Evolutionary conservation across 805 yeast genomes (phyloP).

Genomic region (Vanderwaltozyma tropicalis): DNA sequence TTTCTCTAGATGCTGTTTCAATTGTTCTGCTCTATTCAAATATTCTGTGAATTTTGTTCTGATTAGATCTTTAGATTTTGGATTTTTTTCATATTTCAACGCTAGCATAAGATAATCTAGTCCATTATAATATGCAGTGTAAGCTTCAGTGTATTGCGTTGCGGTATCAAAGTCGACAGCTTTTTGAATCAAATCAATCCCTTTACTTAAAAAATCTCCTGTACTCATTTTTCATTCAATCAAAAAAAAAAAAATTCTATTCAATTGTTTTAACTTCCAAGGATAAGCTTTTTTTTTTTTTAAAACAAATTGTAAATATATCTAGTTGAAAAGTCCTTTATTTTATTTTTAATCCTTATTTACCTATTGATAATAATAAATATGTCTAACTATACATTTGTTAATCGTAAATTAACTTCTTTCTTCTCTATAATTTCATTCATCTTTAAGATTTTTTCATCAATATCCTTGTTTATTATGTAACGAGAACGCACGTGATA

Average conservation of each 20-base stretch:
- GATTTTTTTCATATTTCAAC: slow-evolving; percentile 86
- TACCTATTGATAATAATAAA: too few relatives aligned
- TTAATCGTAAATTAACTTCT: too few relatives aligned
- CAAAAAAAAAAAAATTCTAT: neutral
- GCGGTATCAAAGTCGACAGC: slow-evolving; percentile 93
- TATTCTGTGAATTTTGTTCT: slow-evolving; percentile 86
- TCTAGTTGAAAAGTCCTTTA: neutral
- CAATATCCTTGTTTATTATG: neutral
- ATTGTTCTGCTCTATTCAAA: slow-evolving; percentile 83
- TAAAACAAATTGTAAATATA: too few relatives aligned
- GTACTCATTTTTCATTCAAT: slow-evolving; percentile 38
- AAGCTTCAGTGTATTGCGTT: slow-evolving; percentile 86
- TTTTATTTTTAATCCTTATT: too few relatives aligned
- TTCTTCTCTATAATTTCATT: too few relatives aligned
- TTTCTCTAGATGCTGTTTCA: slow-evolving; percentile 79
- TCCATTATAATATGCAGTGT: slow-evolving; percentile 84
- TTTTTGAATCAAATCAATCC: slow-evolving; percentile 87
- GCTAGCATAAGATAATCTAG: slow-evolving; percentile 93
- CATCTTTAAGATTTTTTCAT: too few relatives aligned
- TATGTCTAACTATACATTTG: too few relatives aligned
- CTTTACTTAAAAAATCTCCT: slow-evolving; percentile 79
- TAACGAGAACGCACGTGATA: neutral
- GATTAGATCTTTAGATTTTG: slow-evolving; percentile 77
- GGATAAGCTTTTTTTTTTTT: too few relatives aligned
- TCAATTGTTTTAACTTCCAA: neutral